These are phyloP conservation scores for Coelastrella sp. DNA, from an alignment of 139 green algal species.

Conservation along the genomic window DNA sequence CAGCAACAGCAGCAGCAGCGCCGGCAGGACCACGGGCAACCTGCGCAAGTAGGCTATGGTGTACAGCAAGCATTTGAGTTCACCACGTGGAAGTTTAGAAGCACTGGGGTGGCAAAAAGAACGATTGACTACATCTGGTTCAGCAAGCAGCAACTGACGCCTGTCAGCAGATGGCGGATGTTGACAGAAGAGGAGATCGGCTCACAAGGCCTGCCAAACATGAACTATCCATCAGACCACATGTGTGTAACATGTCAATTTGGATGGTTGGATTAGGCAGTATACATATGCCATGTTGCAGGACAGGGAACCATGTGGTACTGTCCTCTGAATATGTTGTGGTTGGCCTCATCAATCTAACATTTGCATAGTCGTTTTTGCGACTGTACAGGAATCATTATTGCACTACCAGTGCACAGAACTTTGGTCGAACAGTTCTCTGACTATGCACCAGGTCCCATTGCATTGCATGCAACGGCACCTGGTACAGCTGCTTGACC, in stretches of 20 bases:
- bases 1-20: neutral
- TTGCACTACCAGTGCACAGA: too few relatives aligned
- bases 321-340: too few relatives aligned
- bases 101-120: conserved; percentile 54
- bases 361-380: too few relatives aligned
- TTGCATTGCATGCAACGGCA: too few relatives aligned
- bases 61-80: conserved; percentile 47
- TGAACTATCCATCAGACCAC: conserved; percentile 64
- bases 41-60: neutral
- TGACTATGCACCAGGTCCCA: too few relatives aligned
- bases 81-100: conserved; percentile 69
- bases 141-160: conserved; percentile 48
- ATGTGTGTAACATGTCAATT: conserved; percentile 60
- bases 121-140: conserved; percentile 76
- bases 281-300: too few relatives aligned
- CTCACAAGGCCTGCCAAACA: conserved; percentile 53
- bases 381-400: too few relatives aligned
- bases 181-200: conserved; percentile 61
- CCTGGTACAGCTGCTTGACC: too few relatives aligned
- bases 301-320: too few relatives aligned
- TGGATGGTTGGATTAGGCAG: conserved; percentile 47
- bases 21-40: neutral
- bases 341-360: too few relatives aligned
- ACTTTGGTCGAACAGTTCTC: too few relatives aligned
- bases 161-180: conserved; percentile 61